Base-by-base conservation (phyloP, 1,139 yeast species). In the Blastobotrys illinoisensis region DNA sequence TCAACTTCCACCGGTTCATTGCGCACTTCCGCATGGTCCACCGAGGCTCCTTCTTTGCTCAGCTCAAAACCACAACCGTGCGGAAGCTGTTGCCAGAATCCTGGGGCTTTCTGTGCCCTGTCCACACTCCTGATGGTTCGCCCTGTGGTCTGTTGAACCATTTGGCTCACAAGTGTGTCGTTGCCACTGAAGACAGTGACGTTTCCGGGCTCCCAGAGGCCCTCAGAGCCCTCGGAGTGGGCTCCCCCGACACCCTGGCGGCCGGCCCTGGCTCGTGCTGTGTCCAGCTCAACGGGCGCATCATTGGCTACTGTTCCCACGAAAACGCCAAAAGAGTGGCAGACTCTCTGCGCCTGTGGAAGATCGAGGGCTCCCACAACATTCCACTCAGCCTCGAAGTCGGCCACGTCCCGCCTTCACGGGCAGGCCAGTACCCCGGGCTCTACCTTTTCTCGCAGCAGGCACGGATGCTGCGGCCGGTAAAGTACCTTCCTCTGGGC, bases 1-100 rank as follows among this genome's bases (percentile, higher is more conserved):
- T 93, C 72, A 93, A 93, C 72, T 93, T 90, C 79, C 88, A 95
- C 73, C 87, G 99, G 71, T 93, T 93, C 75, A 85, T 93, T 62
- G 83, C 98, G 19, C 99, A 93, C 78, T 93, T 93, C 80, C 79
- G 99, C 75, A 93, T 93, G 99, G 99, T 93, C 51, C 99, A 93
- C 74, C 86, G 99, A 82, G 99, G 99, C 73, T 89, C 98, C 62
- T 93, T 93, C 85, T 93, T 93, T 71, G 98, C 99, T 47, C 97
- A 93, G 73, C 81, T 93, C 74, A 93, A 95, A 71, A 93, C 99
- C 44, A 95, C 99, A 24, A 87, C 99, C 0, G 99, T 93, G 52
- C 85, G 99, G 77, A 93, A 93, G 71, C 78, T 93, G 67, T 79
- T 93, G 57, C 99, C 99, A 0, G 99, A 93, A 73, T 88, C 97